A percentile compares a stretch with the other conserved stretches of the same genome.
phyloP scores from a whole-genome alignment of 495 filamentous ascomycete species.

The Aspergillus baeticus region DNA sequence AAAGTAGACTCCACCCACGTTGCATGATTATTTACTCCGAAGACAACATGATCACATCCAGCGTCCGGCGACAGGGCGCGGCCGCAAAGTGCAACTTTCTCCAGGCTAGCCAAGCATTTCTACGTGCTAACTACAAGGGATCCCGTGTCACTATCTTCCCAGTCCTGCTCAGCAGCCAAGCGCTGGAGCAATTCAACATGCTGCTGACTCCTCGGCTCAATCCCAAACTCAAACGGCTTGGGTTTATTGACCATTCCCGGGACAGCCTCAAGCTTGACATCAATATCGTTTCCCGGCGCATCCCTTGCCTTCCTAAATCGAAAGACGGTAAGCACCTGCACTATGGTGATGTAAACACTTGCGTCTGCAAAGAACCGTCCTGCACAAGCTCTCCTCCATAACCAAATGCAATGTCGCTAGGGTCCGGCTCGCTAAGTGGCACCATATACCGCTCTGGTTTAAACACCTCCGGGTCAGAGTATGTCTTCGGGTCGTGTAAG shows the following conservation, averaged over 20 bases:
- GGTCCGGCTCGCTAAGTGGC: slow-evolving; percentile 23
- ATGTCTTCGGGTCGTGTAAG: slow-evolving; percentile 19
- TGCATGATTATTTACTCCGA: too few relatives aligned
- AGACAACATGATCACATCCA: too few relatives aligned
- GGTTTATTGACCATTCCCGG: slow-evolving; percentile 44
- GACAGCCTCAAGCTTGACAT: slow-evolving; percentile 23
- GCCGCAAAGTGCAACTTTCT: too few relatives aligned
- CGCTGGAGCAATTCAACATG: slow-evolving; percentile 33
- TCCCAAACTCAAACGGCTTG: slow-evolving; percentile 25
- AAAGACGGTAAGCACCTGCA: slow-evolving; percentile 55
- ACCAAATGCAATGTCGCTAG: slow-evolving; percentile 46
- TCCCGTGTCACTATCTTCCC: too few relatives aligned
- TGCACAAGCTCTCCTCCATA: slow-evolving; percentile 60
- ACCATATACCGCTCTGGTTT: slow-evolving; percentile 38
- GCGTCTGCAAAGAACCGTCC: slow-evolving; percentile 58
- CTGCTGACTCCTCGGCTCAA: slow-evolving; percentile 28
- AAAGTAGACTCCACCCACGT: too few relatives aligned
- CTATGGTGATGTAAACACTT: slow-evolving; percentile 49
- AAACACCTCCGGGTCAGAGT: slow-evolving; percentile 21
- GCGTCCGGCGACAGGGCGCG: too few relatives aligned
- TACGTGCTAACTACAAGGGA: too few relatives aligned
- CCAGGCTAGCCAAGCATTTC: too few relatives aligned
- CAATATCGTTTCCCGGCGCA: slow-evolving; percentile 20
- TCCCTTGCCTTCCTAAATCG: slow-evolving; percentile 26
- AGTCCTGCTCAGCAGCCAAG: slow-evolving; percentile 24